Conservation (phyloP, 352 stramenopile species). For the Peronospora tabacina region DNA sequence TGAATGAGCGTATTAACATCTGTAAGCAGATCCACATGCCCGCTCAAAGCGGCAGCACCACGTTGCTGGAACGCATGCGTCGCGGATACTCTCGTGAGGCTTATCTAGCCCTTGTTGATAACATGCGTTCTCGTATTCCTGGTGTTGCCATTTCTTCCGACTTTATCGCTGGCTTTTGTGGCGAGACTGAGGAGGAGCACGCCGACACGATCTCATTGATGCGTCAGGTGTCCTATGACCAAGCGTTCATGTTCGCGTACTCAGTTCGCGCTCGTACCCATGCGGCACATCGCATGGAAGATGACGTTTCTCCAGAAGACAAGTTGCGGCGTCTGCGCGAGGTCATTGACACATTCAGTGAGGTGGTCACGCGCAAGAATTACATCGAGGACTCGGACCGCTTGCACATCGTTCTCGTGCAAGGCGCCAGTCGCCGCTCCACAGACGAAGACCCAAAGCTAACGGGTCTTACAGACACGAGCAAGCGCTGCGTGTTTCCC, state of each 20-base stretch:
- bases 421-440: conserved; percentile 86
- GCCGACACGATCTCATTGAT: conserved; percentile 87
- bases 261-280: conserved; percentile 94
- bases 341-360: conserved; percentile 92
- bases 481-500: conserved; percentile 84
- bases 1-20: conserved; percentile 91
- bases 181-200: conserved; percentile 97
- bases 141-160: conserved; percentile 89
- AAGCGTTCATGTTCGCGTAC: conserved; percentile 99
- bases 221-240: conserved; percentile 88
- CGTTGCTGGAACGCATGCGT: conserved; percentile 88
- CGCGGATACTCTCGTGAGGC: conserved; percentile 94
- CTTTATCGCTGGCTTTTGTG: conserved; percentile 99
- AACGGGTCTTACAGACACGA: conserved; percentile 83
- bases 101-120: conserved; percentile 94
- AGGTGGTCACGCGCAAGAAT: conserved; percentile 89
- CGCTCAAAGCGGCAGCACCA: conserved; percentile 92
- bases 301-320: conserved; percentile 91
- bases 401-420: conserved; percentile 93
- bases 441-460: conserved; percentile 65
- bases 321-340: conserved; percentile 94
- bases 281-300: conserved; percentile 90
- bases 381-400: conserved; percentile 86
- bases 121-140: conserved; percentile 82
- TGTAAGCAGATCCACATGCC: conserved; percentile 98